Base-by-base conservation (phyloP, 129 eudicot species). In the Apium graveolens region DNA sequence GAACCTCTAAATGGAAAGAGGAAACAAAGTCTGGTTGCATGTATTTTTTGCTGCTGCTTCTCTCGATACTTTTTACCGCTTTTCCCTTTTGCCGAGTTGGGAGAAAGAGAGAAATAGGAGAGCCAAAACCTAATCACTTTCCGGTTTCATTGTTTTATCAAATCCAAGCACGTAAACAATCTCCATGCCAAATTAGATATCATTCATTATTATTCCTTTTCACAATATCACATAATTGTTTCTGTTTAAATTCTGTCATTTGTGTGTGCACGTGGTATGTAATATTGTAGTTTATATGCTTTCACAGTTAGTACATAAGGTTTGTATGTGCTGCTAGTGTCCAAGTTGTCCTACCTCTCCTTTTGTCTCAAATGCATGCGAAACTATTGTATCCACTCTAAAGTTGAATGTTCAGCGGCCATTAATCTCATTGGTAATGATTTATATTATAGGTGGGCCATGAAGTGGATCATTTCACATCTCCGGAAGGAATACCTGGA, bases 401-500 rank as follows among this genome's bases (percentile, higher is more conserved):
- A 60, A 62, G 38, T 63, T 66, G 70, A 39, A 43, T 78, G n/a
- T n/a, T 27, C 26, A 62, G 41, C 11, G 11, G 57, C 46, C 34
- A 16, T 38, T 26, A 42, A 31, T 63, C 32, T 63, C 31, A 32
- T 12, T 16, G n/a, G 5, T 39, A 45, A 26, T 73, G 27, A 80
- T 65, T 35, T 20, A 49, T 37, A 31, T 87, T 83, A 60, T 85
- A 96, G 99, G 97, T 92, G 78, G 97, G 89, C 60, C 99, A 96
- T 75, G 93, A 96, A 44, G 86, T 80, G 39, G 97, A 92, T 51
- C 99, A 96, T 86, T 96, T 96, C 84, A 96, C 97, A 32, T 81
- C 80, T 4, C 95, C 99, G 2, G 99, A 96, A 89, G 99, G 99
- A 77, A 82, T 78, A 74, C 97, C 99, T 1, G 99, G 99, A 76